Evolutionary conservation across 306 rosid species (phyloP).

Genomic region (Vigna angularis): DNA sequence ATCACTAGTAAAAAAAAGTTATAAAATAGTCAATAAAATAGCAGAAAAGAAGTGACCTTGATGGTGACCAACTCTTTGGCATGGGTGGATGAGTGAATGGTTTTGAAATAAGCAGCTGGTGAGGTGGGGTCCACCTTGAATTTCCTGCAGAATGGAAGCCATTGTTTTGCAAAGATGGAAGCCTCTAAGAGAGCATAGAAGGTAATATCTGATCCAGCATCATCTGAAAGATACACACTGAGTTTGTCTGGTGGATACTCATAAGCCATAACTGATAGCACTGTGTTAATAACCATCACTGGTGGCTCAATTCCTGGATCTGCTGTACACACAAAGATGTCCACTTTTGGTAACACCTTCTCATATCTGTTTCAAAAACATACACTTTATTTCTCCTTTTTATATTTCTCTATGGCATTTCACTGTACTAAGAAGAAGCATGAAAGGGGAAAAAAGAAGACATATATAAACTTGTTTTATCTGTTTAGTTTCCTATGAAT

Average conservation of each 20-base stretch:
- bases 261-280: slow-evolving; percentile 72
- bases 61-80: slow-evolving; percentile 37
- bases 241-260: slow-evolving; percentile 76
- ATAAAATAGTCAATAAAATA: too few species aligned
- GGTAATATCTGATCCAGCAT: slow-evolving; percentile 69
- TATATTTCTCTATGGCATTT: too few species aligned
- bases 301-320: slow-evolving; percentile 76
- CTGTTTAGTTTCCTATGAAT: too few species aligned
- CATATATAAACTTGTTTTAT: too few species aligned
- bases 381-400: neutral
- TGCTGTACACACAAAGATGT: slow-evolving; percentile 81
- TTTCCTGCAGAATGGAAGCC: slow-evolving; percentile 80
- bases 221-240: slow-evolving; percentile 77
- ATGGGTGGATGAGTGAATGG: slow-evolving; percentile 1
- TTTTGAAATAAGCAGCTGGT: slow-evolving; percentile 65
- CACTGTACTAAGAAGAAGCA: too few species aligned
- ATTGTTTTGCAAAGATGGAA: slow-evolving; percentile 67
- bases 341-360: slow-evolving; percentile 61
- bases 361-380: slow-evolving; percentile 50
- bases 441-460: too few species aligned
- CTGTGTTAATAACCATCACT: slow-evolving; percentile 72
- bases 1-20: too few species aligned
- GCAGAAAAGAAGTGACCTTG: slow-evolving; percentile 41
- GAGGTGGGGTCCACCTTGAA: slow-evolving; percentile 70
- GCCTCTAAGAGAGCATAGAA: slow-evolving; percentile 74